Percentiles rank a stretch among this genome's conserved stretches.
These are phyloP conservation scores for Tetrapyrgos nigripes DNA, from an alignment of 1,284 basidiomycete species.

Conservation along the genomic window DNA sequence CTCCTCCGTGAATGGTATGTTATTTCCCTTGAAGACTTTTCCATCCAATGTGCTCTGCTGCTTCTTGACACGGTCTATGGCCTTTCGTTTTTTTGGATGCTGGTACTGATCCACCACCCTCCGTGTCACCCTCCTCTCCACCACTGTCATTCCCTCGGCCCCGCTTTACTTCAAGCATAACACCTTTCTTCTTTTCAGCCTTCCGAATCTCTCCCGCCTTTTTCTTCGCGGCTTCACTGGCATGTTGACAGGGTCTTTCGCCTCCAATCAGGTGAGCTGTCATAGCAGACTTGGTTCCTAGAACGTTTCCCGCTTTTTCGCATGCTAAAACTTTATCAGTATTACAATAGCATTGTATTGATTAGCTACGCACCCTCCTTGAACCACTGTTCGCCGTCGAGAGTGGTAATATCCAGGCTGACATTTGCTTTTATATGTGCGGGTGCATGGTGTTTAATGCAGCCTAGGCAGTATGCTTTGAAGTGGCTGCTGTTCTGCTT, in stretches of 20 bases:
- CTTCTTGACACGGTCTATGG: slow-evolving; percentile 1
- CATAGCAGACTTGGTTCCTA: neutral
- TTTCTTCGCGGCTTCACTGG: too few species aligned
- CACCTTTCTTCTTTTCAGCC: neutral
- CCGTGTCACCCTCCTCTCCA: neutral
- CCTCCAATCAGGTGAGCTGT: neutral
- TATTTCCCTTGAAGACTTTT: slow-evolving; percentile 9
- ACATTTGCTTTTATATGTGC: too few species aligned
- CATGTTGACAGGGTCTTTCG: neutral
- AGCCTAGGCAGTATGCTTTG: too few species aligned
- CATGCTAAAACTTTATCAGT: neutral
- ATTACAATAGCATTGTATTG: too few species aligned
- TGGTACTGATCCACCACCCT: neutral
- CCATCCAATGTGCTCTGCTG: slow-evolving; percentile 10
- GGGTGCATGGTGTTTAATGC: too few species aligned
- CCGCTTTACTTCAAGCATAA: neutral
- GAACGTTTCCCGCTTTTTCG: neutral
- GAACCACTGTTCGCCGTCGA: too few species aligned
- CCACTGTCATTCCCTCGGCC: neutral
- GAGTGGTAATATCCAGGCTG: too few species aligned
- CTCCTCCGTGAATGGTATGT: neutral
- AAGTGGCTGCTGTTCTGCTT: too few species aligned
- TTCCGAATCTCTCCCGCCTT: too few species aligned
- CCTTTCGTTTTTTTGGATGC: slow-evolving; percentile 11
- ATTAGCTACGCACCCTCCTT: too few species aligned